Conservation (phyloP, 257 asterid species). For the Mentha longifolia region DNA sequence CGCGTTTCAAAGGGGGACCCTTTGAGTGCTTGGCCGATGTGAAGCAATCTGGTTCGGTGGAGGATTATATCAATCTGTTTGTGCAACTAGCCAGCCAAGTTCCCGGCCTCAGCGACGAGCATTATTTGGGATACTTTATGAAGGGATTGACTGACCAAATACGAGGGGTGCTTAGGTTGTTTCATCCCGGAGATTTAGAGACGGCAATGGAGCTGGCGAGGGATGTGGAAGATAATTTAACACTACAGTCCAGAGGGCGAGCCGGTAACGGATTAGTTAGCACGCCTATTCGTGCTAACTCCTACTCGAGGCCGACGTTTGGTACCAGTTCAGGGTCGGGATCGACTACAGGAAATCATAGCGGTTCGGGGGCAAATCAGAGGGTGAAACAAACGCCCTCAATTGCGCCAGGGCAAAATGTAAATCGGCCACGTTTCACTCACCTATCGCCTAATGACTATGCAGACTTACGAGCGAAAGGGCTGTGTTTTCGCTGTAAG, state of each 20-base stretch:
- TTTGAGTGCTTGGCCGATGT: background rate
- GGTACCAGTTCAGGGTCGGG: background rate
- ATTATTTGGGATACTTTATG: constrained; percentile 2
- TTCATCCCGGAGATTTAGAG: background rate
- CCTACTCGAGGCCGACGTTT: background rate
- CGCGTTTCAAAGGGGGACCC: constrained; percentile 4
- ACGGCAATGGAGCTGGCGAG: background rate
- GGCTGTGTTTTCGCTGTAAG: background rate
- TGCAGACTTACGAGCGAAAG: background rate
- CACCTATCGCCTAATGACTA: too few species aligned
- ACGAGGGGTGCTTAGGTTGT: too few species aligned
- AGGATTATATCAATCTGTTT: background rate
- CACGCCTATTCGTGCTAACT: background rate
- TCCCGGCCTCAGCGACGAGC: background rate
- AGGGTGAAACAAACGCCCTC: too few species aligned
- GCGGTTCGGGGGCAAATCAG: too few species aligned
- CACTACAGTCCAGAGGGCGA: background rate
- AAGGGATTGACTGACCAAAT: background rate
- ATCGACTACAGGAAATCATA: too few species aligned
- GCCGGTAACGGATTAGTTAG: background rate
- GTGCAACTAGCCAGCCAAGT: constrained; percentile 4
- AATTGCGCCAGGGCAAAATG: too few species aligned
- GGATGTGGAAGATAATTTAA: background rate
- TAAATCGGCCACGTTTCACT: too few species aligned
- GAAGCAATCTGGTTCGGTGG: background rate